Conservation (phyloP, 208 protist genomes). For the Crithidia thermophila region DNA sequence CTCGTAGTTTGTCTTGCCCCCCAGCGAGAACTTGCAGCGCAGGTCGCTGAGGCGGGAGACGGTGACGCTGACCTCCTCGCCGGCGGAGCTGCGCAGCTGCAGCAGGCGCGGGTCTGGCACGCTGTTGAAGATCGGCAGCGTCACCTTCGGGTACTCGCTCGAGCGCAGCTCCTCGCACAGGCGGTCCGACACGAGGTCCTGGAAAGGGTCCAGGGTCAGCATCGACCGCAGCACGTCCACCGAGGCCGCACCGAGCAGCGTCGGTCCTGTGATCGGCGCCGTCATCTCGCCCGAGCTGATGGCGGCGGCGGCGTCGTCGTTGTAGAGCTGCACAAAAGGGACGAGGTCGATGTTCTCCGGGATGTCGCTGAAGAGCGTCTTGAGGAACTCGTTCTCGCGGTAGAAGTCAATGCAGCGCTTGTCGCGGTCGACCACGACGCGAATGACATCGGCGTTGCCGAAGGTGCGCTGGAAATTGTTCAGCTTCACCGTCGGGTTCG, state of each 20-base stretch:
- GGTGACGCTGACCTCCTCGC: slow-evolving; percentile 60
- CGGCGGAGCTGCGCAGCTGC: slow-evolving; percentile 59
- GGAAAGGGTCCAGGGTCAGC: slow-evolving; percentile 83
- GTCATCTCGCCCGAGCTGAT: slow-evolving; percentile 84
- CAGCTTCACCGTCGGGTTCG: slow-evolving; percentile 87
- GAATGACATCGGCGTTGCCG: slow-evolving; percentile 80
- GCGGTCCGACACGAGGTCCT: slow-evolving; percentile 65
- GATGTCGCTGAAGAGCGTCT: slow-evolving; percentile 85
- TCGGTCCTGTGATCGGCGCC: slow-evolving; percentile 72
- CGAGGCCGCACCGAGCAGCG: slow-evolving; percentile 75
- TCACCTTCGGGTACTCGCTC: slow-evolving; percentile 67
- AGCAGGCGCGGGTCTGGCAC: slow-evolving; percentile 79
- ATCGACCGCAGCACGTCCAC: slow-evolving; percentile 89
- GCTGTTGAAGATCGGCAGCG: slow-evolving; percentile 84
- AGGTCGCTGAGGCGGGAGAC: slow-evolving; percentile 71
- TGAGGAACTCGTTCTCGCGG: slow-evolving; percentile 85
- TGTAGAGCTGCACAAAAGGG: slow-evolving; percentile 93
- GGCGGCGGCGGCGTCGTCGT: slow-evolving; percentile 80
- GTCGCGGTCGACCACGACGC: slow-evolving; percentile 82
- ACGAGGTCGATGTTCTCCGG: slow-evolving; percentile 81
- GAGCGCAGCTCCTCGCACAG: slow-evolving; percentile 74
- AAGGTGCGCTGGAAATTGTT: slow-evolving; percentile 92
- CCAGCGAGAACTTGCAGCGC: slow-evolving; percentile 77
- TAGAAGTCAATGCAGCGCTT: slow-evolving; percentile 81
- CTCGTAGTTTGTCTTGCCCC: slow-evolving; percentile 71